phyloP scores from a whole-genome alignment of 768 basidiomycete genomes.

The Suillus decipiens region DNA sequence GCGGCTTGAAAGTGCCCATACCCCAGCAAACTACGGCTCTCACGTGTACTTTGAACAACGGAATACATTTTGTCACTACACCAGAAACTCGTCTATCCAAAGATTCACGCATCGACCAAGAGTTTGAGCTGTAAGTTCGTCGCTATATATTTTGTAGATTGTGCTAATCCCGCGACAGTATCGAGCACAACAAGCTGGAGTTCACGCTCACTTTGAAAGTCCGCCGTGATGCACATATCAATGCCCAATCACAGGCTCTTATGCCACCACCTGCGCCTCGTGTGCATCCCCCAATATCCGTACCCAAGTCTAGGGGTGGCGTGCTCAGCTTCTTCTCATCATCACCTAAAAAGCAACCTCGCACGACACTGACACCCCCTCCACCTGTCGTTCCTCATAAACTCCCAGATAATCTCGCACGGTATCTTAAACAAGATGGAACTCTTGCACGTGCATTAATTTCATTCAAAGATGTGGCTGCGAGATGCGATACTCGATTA shows the following conservation, averaged over 20 bases:
- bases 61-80: conserved; percentile 93
- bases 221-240: conserved; percentile 82
- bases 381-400: conserved; percentile 40
- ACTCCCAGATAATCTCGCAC: conserved; percentile 74
- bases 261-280: conserved; percentile 48
- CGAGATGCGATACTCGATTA: conserved; percentile 80
- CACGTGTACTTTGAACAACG: conserved; percentile 92
- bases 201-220: conserved; percentile 91
- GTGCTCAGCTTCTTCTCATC: conserved; percentile 78
- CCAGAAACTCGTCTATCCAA: conserved; percentile 65
- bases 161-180: conserved; percentile 44
- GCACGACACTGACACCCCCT: conserved; percentile 37
- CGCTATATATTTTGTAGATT: not conserved
- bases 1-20: conserved; percentile 72
- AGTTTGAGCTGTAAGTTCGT: conserved; percentile 80
- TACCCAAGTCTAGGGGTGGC: conserved; percentile 58
- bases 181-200: conserved; percentile 93
- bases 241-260: conserved; percentile 71
- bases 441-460: conserved; percentile 87
- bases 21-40: conserved; percentile 75
- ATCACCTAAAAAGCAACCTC: conserved; percentile 70
- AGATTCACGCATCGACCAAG: conserved; percentile 76
- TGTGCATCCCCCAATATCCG: conserved; percentile 44
- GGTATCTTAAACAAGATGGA: conserved; percentile 83
- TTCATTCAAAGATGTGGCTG: conserved; percentile 83